Evolutionary conservation across 345 rosid species (phyloP).

Genomic region (Carallia pectinifolia): DNA sequence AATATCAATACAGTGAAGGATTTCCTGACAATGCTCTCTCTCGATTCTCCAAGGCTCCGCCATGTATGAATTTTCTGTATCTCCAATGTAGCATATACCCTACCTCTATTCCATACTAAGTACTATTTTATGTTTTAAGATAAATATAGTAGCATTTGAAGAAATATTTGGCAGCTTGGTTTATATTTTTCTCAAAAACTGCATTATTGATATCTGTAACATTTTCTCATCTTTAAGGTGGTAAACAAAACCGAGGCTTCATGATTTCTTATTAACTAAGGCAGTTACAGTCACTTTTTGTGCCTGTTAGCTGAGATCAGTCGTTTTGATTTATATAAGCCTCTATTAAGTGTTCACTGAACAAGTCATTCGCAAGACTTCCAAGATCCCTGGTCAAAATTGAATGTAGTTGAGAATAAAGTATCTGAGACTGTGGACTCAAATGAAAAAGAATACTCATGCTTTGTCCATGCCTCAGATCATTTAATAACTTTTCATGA

Average conservation of each 20-base stretch:
- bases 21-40: conserved; percentile 61
- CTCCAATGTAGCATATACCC: not conserved
- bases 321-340: not conserved
- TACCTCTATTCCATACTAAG: not conserved
- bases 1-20: conserved; percentile 77
- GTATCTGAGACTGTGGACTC: conserved; percentile 5
- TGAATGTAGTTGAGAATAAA: not conserved
- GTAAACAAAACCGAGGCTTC: not conserved
- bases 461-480: not conserved
- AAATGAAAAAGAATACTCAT: conserved; percentile 4
- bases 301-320: not conserved
- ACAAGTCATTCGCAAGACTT: not conserved
- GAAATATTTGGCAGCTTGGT: not conserved
- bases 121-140: not conserved
- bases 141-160: not conserved
- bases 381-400: not conserved
- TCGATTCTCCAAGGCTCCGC: conserved; percentile 74
- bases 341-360: not conserved
- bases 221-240: not conserved
- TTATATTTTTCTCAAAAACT: not conserved
- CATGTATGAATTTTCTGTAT: conserved; percentile 43
- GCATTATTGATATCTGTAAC: not conserved
- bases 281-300: too few species aligned
- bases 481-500: conserved; percentile 1
- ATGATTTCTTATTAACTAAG: not conserved